Percentiles rank a stretch among this genome's conserved stretches.
phyloP scores from a whole-genome alignment of 2,329 filamentous ascomycete genomes.

The Penicillium digitatum region DNA sequence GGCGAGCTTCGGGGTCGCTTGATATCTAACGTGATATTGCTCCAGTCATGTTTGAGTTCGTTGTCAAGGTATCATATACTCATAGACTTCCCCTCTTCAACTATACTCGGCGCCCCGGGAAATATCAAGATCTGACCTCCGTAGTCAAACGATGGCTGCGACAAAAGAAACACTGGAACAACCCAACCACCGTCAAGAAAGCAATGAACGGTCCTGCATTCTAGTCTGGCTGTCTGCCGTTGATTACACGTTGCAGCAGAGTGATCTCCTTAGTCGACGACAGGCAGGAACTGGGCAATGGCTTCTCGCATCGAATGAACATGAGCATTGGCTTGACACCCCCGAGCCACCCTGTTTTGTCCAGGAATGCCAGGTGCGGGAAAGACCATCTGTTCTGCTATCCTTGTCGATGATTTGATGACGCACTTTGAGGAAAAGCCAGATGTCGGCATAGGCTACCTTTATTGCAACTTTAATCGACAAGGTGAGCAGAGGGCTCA shows the following conservation, averaged over 20 bases:
- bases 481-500: slow-evolving; percentile 37
- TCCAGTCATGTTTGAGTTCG: background rate
- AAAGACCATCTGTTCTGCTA: slow-evolving; percentile 22
- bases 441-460: slow-evolving; percentile 41
- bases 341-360: slow-evolving; percentile 12
- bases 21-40: background rate
- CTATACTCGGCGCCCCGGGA: too few relatives aligned
- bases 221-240: slow-evolving; percentile 3
- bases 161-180: background rate
- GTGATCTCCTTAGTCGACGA: slow-evolving; percentile 8
- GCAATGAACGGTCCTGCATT: background rate
- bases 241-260: slow-evolving; percentile 11
- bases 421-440: slow-evolving; percentile 16
- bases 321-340: slow-evolving; percentile 12
- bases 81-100: background rate
- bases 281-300: slow-evolving; percentile 20
- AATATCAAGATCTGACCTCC: background rate
- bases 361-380: slow-evolving; percentile 19
- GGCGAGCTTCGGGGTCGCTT: background rate
- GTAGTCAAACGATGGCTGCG: background rate
- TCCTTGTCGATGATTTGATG: slow-evolving; percentile 43
- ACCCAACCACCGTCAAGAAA: background rate
- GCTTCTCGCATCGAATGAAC: slow-evolving; percentile 20
- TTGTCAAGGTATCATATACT: background rate
- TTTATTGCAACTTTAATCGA: slow-evolving; percentile 47